Percentiles rank a stretch among this genome's conserved stretches.
Conservation (phyloP, 306 rosid species). For the Quercus variabilis region DNA sequence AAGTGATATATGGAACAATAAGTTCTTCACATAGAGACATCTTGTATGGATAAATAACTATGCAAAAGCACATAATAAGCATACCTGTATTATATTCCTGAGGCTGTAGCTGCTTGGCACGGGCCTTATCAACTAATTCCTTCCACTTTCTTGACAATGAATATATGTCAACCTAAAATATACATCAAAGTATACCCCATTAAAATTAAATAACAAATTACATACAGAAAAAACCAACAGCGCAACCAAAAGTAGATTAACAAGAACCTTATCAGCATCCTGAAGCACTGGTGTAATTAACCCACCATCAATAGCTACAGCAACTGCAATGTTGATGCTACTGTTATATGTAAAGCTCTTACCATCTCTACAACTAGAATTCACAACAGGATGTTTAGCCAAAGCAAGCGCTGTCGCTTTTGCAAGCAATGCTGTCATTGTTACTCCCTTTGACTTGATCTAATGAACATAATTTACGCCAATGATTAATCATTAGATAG, state of each 20-base stretch:
- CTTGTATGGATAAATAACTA: not conserved
- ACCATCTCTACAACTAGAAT: conserved; percentile 95
- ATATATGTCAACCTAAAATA: conserved; percentile 72
- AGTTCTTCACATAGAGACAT: not conserved
- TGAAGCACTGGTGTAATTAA: conserved; percentile 92
- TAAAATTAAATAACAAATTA: not conserved
- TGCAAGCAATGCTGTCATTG: conserved; percentile 98
- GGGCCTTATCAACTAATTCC: conserved; percentile 91
- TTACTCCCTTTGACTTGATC: conserved; percentile 97
- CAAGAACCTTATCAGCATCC: conserved; percentile 86
- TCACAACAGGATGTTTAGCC: conserved; percentile 81
- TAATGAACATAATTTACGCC: conserved; percentile 21
- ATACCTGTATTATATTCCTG: conserved; percentile 83
- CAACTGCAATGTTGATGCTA: conserved; percentile 84
- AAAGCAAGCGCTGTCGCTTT: conserved; percentile 95
- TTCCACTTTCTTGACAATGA: conserved; percentile 95
- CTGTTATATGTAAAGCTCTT: conserved; percentile 88
- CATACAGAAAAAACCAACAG: conserved; percentile 2
- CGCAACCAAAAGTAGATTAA: conserved; percentile 5
- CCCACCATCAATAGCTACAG: conserved; percentile 92
- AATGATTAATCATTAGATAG: not conserved
- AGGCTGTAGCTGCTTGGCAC: conserved; percentile 96
- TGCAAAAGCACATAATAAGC: not conserved
- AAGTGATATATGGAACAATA: not conserved
- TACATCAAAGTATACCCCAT: conserved; percentile 16